These are phyloP conservation scores for Monocercomonoides exilis DNA, from an alignment of 78 protist genomes.

Conservation along the genomic window DNA sequence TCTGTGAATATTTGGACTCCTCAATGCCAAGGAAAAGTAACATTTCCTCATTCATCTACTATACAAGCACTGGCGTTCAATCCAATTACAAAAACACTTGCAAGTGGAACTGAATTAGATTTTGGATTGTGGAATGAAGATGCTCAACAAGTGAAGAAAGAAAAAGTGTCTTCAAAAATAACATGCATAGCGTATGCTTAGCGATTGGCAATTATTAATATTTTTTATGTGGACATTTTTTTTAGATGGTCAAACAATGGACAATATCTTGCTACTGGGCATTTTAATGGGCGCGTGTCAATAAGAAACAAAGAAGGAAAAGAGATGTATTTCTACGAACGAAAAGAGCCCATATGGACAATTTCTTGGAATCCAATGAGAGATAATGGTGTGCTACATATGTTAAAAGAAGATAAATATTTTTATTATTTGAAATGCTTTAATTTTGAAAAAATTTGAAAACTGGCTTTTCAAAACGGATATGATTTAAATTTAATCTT, in stretches of 20 bases:
- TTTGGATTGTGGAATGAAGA: conserved; percentile 63
- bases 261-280: conserved; percentile 57
- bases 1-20: conserved; percentile 58
- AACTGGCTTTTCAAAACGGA: too few relatives aligned
- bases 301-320: conserved; percentile 39
- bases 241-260: conserved; percentile 62
- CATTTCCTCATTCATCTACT: conserved; percentile 48
- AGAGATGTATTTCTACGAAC: conserved; percentile 3
- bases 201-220: conserved; percentile 4
- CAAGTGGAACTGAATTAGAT: conserved; percentile 50
- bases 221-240: neutral
- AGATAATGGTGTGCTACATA: conserved; percentile 5
- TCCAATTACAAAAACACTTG: conserved; percentile 54
- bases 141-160: conserved; percentile 44
- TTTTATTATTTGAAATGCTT: too few relatives aligned
- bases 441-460: too few relatives aligned
- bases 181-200: neutral
- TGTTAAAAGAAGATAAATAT: too few relatives aligned
- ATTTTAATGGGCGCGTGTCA: conserved; percentile 42
- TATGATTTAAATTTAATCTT: too few relatives aligned
- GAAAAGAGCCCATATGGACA: conserved; percentile 51
- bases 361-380: conserved; percentile 40
- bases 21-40: conserved; percentile 43
- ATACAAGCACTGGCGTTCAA: conserved; percentile 52
- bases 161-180: conserved; percentile 21